phyloP scores from a whole-genome alignment of 352 stramenopile genomes.

The Pythium monospermum region DNA sequence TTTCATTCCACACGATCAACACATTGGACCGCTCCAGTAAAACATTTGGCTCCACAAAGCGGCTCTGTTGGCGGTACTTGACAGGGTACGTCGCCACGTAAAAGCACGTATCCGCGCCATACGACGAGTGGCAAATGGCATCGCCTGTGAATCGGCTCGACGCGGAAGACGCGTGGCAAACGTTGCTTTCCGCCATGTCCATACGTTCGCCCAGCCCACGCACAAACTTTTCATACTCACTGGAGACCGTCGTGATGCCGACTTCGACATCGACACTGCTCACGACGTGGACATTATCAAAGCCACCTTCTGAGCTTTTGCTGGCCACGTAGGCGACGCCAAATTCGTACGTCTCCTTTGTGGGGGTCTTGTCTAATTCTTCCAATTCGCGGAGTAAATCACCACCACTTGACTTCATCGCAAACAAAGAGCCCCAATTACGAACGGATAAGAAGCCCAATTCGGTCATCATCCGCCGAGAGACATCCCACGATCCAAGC shows the following conservation, averaged over 20 bases:
- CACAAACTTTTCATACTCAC: conserved; percentile 71
- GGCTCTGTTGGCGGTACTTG: conserved; percentile 29
- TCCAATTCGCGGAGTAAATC: conserved; percentile 66
- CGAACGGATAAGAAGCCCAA: conserved; percentile 76
- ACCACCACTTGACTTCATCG: conserved; percentile 52
- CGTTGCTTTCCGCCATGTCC: conserved; percentile 18
- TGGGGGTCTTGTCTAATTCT: conserved; percentile 65
- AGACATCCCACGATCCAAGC: conserved; percentile 68
- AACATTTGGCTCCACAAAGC: conserved; percentile 20
- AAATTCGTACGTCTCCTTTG: conserved; percentile 81
- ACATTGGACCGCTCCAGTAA: conserved; percentile 68
- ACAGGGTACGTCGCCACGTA: conserved; percentile 73
- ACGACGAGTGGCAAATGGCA: conserved; percentile 65
- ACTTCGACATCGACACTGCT: conserved; percentile 33
- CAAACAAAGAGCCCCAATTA: conserved; percentile 83
- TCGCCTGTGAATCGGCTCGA: conserved; percentile 19
- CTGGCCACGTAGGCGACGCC: conserved; percentile 68
- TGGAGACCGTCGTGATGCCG: conserved; percentile 19
- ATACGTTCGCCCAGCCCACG: conserved; percentile 61
- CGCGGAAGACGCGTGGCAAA: conserved; percentile 2
- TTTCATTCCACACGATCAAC: conserved; percentile 86
- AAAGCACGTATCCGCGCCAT: conserved; percentile 75
- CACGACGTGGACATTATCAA: conserved; percentile 69
- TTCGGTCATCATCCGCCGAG: conserved; percentile 79
- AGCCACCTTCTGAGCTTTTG: conserved; percentile 60